Evolutionary conservation across 2,329 filamentous ascomycete species (phyloP), one percentile per base, ranked within the genome.

Genomic region (Sclerotinia subarctica): DNA sequence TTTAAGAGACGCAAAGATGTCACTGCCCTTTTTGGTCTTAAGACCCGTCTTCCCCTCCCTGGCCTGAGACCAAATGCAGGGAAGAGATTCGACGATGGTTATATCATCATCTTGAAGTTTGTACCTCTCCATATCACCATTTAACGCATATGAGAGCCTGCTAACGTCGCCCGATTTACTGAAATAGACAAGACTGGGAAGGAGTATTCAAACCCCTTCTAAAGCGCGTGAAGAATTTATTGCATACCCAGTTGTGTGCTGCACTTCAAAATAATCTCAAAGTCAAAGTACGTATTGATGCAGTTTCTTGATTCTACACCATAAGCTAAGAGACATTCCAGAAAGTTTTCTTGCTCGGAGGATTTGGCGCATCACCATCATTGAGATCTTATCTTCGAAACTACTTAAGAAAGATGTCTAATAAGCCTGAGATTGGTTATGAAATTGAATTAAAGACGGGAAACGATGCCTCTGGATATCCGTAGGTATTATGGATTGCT

Each of bases 261-360:
- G 66, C 71, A 0, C n/a, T 66, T 2, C 15, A 52, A 11, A 68
- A 65, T 15, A 51, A 56, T 2, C 65, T 70, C 26, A 47, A 64
- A 46, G 56, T 70, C 17, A 71, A 68, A 38, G 69, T 59, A 35
- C 5, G n/a, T 46, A 10, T 24, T 46, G 24, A 10, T 21, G 3
- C 17, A 7, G 13, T 19, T 49, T 42, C 5, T 15, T 5, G 8
- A 38, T 26, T 17, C n/a, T 46, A 0, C 6, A 32, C 3, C 38
- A 51, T 38, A 8, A 21, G 47, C 29, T 66, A 51, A 59, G 17
- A n/a, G 6, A 24, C 5, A 1, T 17, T 5, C 2, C 19, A 73
- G 73, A 74, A 72, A 70, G 70, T 73, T 3, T 72, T 71, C 19
- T 54, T 74, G 10, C 67, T 73, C 13, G 72, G 72, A 15, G 71